phyloP scores from a whole-genome alignment of 2,329 filamentous ascomycete genomes.

The Talaromyces amestolkiae region DNA sequence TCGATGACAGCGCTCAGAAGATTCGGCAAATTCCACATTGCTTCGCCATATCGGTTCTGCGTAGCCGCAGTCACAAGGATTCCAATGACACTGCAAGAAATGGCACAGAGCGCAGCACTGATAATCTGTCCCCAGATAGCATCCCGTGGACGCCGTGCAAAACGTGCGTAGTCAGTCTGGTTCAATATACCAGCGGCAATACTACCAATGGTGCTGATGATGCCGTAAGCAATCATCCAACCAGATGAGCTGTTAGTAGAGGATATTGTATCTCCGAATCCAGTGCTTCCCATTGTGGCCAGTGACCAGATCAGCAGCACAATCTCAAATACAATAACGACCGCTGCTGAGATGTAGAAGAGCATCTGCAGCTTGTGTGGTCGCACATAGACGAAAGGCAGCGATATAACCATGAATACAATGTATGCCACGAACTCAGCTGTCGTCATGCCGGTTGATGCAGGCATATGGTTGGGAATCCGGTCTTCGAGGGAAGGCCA shows the following conservation, averaged over 20 bases:
- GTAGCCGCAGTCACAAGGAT: conserved; percentile 32
- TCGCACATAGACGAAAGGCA: conserved; percentile 47
- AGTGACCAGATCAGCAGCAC: conserved; percentile 47
- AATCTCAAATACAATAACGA: conserved; percentile 44
- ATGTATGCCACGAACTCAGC: conserved; percentile 47
- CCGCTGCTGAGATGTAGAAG: conserved; percentile 42
- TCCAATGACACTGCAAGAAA: conserved; percentile 27
- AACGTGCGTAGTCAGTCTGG: conserved; percentile 34
- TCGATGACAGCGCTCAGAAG: conserved; percentile 28
- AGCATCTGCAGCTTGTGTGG: conserved; percentile 46
- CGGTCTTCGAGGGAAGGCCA: conserved; percentile 45
- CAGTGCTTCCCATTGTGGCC: conserved; percentile 43
- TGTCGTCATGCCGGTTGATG: conserved; percentile 45
- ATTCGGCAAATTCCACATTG: conserved; percentile 28
- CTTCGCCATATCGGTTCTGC: conserved; percentile 27
- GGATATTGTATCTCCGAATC: conserved; percentile 37
- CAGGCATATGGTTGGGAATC: conserved; percentile 45
- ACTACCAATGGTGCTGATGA: conserved; percentile 32
- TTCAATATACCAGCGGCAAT: conserved; percentile 33
- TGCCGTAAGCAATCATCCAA: conserved; percentile 31
- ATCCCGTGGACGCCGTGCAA: conserved; percentile 25
- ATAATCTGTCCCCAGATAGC: conserved; percentile 28
- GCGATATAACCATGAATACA: conserved; percentile 45
- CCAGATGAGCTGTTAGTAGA: conserved; percentile 22
- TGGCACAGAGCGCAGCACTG: conserved; percentile 25